Base-by-base conservation (phyloP, 2,329 filamentous ascomycete genomes). In the Cercospora beticola region DNA sequence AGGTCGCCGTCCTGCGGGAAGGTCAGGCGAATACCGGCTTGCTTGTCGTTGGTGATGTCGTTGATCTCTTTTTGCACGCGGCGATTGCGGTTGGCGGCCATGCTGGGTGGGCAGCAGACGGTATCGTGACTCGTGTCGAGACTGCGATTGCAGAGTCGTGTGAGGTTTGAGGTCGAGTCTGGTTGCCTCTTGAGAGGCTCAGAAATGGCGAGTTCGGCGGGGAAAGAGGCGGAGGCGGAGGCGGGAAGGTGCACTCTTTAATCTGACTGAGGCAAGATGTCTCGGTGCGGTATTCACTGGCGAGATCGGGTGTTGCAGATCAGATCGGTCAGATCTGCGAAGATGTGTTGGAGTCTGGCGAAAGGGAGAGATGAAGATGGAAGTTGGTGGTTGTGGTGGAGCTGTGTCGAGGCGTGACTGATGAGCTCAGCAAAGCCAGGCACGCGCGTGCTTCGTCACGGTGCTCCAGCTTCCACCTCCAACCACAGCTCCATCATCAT, bases 51-150 rank as follows among this genome's bases (percentile, higher is more conserved):
- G 61, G 88, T 82, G 73, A 95, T 92, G 76, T 94, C 92, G 70
- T 83, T 82, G 66, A 95, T 85, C 85, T 95, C 92, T 81, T 94
- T 94, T 72, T 87, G 83, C 64, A 95, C 86, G 68, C 88, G 86
- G 72, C 87, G 84, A 64, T 83, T 82, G 65, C 86, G 84, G 75
- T 88, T 87, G 64, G 85, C 80, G 83, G 88, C 88, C 75, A 75
- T 79, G 72, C 59, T 52, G 43, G 62, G 16, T 21, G 56, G 59
- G 54, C 9, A 31, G 56, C 28, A 33, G 26, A 43, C 57, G 28
- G 7, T 33, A 8, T 31, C 8, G 28, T 16, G 8, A 26, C 49
- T 52, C 9, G 16, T 52, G 30, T 40, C 8, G 30, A n/a, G n/a
- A 16, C 1, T 21, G 30, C 10, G 10, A 28, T 23, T 4, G n/a